Evolutionary conservation across 768 basidiomycete species (phyloP).

Genomic region (Tubosaeta sp.): DNA sequence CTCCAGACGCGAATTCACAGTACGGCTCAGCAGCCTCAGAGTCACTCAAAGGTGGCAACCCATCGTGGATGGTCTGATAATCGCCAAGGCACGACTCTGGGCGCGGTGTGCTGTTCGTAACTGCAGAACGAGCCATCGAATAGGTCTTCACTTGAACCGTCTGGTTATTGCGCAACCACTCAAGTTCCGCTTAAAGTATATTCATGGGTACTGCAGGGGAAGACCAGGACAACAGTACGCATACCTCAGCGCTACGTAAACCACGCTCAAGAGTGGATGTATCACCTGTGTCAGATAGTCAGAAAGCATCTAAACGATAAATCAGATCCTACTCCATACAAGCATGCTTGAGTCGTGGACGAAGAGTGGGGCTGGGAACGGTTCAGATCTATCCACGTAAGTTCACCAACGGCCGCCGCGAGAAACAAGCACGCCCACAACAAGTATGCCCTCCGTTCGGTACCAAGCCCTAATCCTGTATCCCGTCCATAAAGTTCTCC

Average conservation of each 20-base stretch:
- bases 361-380: constrained; percentile 94
- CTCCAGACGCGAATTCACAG: constrained; percentile 82
- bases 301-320: constrained; percentile 64
- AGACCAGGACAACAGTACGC: constrained; percentile 4
- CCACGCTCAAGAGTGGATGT: constrained; percentile 71
- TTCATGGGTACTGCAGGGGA: neutral
- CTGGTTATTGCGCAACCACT: constrained; percentile 80
- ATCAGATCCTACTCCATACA: neutral
- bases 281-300: constrained; percentile 80
- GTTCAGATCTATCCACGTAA: constrained; percentile 55
- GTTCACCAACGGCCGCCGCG: neutral
- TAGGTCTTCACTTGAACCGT: constrained; percentile 61
- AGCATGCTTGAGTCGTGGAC: constrained; percentile 42
- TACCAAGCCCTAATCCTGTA: constrained; percentile 81
- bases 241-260: constrained; percentile 77
- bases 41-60: constrained; percentile 54
- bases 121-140: constrained; percentile 67
- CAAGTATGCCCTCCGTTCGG: constrained; percentile 94
- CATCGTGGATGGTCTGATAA: constrained; percentile 71
- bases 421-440: constrained; percentile 39
- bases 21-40: constrained; percentile 61
- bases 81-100: constrained; percentile 85
- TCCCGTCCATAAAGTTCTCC: constrained; percentile 94
- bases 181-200: constrained; percentile 58
- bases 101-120: constrained; percentile 80